Evolutionary conservation across 352 stramenopile species (phyloP).

Genomic region (Globisporangium polare): DNA sequence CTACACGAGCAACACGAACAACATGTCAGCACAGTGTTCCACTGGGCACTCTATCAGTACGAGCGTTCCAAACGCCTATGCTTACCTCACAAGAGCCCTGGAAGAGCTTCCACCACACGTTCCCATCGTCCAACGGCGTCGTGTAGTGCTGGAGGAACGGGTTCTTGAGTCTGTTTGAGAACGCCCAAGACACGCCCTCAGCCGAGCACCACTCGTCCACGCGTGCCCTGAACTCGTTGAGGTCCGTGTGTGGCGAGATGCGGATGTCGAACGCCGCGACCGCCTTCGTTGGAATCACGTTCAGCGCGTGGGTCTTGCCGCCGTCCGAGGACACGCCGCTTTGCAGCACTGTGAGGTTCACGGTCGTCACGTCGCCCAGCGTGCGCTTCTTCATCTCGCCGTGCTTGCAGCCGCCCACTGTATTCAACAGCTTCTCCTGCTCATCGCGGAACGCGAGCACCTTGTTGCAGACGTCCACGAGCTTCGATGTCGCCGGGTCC

Average conservation of each 20-base stretch:
- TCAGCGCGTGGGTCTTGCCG: constrained; percentile 84
- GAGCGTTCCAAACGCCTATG: too few relatives aligned
- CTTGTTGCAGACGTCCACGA: constrained; percentile 89
- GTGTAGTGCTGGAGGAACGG: constrained; percentile 49
- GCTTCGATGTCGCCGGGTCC: constrained; percentile 92
- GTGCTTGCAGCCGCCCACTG: constrained; percentile 85
- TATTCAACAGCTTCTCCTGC: constrained; percentile 80
- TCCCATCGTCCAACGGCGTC: constrained; percentile 40
- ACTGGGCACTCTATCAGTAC: too few relatives aligned
- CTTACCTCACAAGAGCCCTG: constrained; percentile 21
- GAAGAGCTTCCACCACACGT: constrained; percentile 42
- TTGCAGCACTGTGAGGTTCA: constrained; percentile 93
- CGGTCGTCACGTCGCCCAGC: constrained; percentile 91
- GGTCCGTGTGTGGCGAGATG: constrained; percentile 81
- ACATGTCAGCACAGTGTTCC: too few relatives aligned
- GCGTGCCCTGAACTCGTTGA: constrained; percentile 74
- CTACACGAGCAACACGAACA: too few relatives aligned
- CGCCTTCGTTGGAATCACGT: constrained; percentile 90
- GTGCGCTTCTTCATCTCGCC: constrained; percentile 85
- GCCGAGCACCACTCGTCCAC: constrained; percentile 88
- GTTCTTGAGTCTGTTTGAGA: constrained; percentile 23
- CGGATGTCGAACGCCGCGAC: constrained; percentile 91
- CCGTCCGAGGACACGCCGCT: constrained; percentile 81
- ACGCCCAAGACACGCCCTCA: constrained; percentile 76
- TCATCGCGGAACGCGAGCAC: constrained; percentile 86